Evolutionary conservation across 2,329 filamentous ascomycete species (phyloP), one percentile per base, ranked within the genome.

Genomic region (Aotearoamyces nothofagi): DNA sequence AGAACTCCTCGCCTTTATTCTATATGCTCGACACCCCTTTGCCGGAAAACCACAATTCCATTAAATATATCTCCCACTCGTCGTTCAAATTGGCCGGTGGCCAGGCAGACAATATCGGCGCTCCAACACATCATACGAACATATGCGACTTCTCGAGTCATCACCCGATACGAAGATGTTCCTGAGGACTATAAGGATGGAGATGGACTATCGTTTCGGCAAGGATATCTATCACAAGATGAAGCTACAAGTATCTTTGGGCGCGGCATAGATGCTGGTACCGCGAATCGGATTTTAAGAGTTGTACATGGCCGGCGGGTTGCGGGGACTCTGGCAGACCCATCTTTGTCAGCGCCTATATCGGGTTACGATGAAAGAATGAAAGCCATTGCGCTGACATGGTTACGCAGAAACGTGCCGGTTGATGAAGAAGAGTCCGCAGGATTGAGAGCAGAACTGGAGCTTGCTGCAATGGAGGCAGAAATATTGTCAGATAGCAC

Each of bases 281-380:
- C 47, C 4, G 71, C 61, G 12, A 75, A 75, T 43, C 52, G 50
- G 24, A 47, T 76, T 24, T 49, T 77, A 27, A 55, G 57, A 29
- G 65, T 76, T 27, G 49, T 76, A 9, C 72, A 78, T 43, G 72
- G 71, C 6, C 61, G 69, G 19, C 58, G 72, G 22, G 68, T 78
- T 13, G 69, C 71, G 5, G 72, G 72, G 17, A 74, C 70, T 3
- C 54, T 77, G 23, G 61, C 69, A 8, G 71, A 77, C 42, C 70
- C 70, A 3, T 53, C 51, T 4, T 57, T 66, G 26, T 50, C 27
- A 9, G 23, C 9, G 12, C 20, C 26, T 17, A 31, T 34, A 11
- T 22, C 33, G 22, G 20, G 26, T 6, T 42, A 36, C 24, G 34
- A 43, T 22, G 17, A 32, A 20, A 15, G 20, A 9, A 57, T 69